Evolutionary conservation across 2,329 filamentous ascomycete species (phyloP), one percentile per base, ranked within the genome.

Genomic region (Aschersonia sp.): DNA sequence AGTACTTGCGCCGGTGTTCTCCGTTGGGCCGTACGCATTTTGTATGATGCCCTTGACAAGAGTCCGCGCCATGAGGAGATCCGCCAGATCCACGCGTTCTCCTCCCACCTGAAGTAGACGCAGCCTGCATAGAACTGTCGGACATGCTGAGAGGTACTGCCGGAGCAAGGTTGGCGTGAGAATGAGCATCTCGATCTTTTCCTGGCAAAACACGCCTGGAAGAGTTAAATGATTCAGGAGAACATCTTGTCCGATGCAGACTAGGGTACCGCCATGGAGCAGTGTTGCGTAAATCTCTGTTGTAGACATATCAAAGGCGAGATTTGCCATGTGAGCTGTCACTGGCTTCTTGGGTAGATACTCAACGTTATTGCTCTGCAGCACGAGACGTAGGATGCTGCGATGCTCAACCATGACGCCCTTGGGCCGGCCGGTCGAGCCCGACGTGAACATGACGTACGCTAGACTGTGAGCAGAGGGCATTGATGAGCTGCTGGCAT

Each of bases 181-280:
- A 4, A 46, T 5, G 5, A 14, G 8, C n/a, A 22, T 11, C 7
- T 49, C 37, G 12, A 49, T 30, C 4, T 37, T 8, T 6, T 49
- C 29, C 1, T 14, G 44, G 6, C 6, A 6, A 5, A 49, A 37
- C 11, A 37, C 33, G 49, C 66, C 63, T 5, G 58, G 54, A 56
- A 64, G 61, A 42, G 63, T 63, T 9, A 71, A 53, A 49, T 70
- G 61, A 49, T 74, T 71, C 46, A 72, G 62, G 5, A 72, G 67
- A 46, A 73, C 68, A 30, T 68, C 64, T 76, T 72, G 1, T 69
- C 72, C 1, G 50, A 47, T 31, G 49, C 46, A 22, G 47, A 51
- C 10, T 50, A n/a, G 45, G 50, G 51, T 39, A 6, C 46, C 51
- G 40, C 51, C 51, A 12, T 32, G 42, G 8, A 46, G 45, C 12